These are phyloP conservation scores for Phytomonas francai DNA, from an alignment of 208 protist species.

Conservation along the genomic window DNA sequence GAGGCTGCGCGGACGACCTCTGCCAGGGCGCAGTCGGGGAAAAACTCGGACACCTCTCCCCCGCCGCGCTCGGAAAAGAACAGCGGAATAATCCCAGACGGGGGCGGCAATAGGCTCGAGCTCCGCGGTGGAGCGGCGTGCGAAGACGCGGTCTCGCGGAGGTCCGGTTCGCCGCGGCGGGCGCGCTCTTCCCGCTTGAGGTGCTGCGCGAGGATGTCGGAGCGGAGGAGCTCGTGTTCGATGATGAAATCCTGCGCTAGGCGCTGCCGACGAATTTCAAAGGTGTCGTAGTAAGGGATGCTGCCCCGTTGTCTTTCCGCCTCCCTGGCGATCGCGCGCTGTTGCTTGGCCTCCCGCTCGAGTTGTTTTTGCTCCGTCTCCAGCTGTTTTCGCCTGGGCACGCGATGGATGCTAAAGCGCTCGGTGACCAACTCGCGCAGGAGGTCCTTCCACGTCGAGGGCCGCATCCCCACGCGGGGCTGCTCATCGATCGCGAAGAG, in stretches of 20 bases:
- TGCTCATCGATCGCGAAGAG: conserved; percentile 31
- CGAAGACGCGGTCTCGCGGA: too few species aligned
- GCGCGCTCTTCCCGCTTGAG: conserved; percentile 3
- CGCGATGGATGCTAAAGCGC: conserved; percentile 63
- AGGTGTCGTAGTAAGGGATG: conserved; percentile 43
- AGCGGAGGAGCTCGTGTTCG: conserved; percentile 43
- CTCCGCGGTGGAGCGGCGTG: neutral
- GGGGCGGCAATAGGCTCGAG: neutral
- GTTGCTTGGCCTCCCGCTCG: conserved; percentile 18
- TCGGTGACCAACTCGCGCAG: conserved; percentile 47
- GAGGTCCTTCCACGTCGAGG: conserved; percentile 37
- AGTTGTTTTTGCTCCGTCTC: conserved; percentile 24
- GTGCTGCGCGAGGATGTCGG: conserved; percentile 43
- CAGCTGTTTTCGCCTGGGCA: conserved; percentile 29
- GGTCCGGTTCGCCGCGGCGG: too few species aligned
- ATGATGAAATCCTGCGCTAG: conserved; percentile 69
- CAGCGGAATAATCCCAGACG: neutral
- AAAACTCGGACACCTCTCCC: too few species aligned
- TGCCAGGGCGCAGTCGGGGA: too few species aligned
- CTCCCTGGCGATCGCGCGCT: conserved; percentile 16
- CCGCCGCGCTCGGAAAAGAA: neutral
- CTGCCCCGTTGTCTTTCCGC: conserved; percentile 31
- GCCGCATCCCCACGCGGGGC: conserved; percentile 12
- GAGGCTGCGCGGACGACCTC: too few species aligned
- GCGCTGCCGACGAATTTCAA: too few species aligned